Evolutionary conservation across 257 asterid genomes (phyloP).

Genomic region (Ligustrum vulgare): DNA sequence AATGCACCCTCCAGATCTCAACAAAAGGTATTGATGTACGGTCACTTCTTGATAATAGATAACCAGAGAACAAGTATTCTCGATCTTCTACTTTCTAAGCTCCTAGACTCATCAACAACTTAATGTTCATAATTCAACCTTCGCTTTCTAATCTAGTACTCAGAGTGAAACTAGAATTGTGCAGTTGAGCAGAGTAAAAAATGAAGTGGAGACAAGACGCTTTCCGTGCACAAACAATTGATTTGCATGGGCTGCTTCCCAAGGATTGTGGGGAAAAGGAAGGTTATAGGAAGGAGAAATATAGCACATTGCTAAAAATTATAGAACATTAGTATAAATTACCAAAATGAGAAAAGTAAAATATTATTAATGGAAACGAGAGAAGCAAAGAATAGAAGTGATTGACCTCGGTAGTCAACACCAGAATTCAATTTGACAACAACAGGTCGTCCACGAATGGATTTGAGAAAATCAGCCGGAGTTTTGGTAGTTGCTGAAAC

Average conservation of each 20-base stretch:
- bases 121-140: not conserved
- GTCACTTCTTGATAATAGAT: not conserved
- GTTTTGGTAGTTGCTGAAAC: slow-evolving; percentile 68
- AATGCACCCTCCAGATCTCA: not conserved
- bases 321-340: not conserved
- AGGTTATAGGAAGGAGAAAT: not conserved
- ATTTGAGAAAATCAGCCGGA: slow-evolving; percentile 92
- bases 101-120: not conserved
- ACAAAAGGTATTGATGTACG: not conserved
- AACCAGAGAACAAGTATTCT: not conserved
- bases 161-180: not conserved
- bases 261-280: not conserved
- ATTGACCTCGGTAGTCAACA: slow-evolving; percentile 85
- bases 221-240: not conserved
- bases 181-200: not conserved
- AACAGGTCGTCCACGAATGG: slow-evolving; percentile 96
- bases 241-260: not conserved
- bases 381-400: not conserved
- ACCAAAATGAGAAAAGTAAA: not conserved
- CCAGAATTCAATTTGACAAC: slow-evolving; percentile 96
- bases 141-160: not conserved
- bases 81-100: not conserved
- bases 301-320: not conserved
- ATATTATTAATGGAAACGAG: not conserved
- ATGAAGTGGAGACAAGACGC: not conserved